Percentiles rank a stretch among this genome's conserved stretches.
These are phyloP conservation scores for Corchorus olitorius DNA, from an alignment of 345 rosid genomes.

Conservation along the genomic window DNA sequence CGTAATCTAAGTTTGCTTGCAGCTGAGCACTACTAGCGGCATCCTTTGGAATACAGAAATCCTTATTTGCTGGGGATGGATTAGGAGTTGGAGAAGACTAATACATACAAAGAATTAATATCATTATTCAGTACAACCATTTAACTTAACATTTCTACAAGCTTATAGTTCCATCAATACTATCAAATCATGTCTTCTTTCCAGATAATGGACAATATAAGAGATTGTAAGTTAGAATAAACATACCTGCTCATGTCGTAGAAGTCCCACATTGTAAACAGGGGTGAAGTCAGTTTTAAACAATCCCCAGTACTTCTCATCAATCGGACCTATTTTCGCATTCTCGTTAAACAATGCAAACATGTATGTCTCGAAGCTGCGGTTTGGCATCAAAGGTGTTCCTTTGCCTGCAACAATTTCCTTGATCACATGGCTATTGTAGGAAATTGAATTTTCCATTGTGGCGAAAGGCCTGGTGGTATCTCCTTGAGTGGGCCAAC, in stretches of 20 bases:
- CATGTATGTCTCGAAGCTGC: conserved; percentile 64
- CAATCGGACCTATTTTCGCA: conserved; percentile 60
- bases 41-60: conserved; percentile 60
- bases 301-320: conserved; percentile 80
- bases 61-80: conserved; percentile 35
- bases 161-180: neutral
- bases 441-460: conserved; percentile 54
- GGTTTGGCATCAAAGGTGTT: conserved; percentile 83
- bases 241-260: conserved; percentile 44
- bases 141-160: neutral
- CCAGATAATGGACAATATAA: conserved; percentile 7
- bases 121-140: neutral
- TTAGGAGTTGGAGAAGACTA: neutral
- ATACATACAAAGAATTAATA: neutral
- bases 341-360: conserved; percentile 86
- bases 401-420: conserved; percentile 49
- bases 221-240: neutral
- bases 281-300: conserved; percentile 71
- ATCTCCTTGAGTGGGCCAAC: conserved; percentile 84
- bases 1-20: conserved; percentile 65
- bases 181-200: neutral
- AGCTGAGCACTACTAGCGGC: conserved; percentile 44
- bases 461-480: conserved; percentile 43
- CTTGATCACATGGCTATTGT: conserved; percentile 52
- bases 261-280: conserved; percentile 60